A percentile compares a stretch with the other conserved stretches of the same genome.
Evolutionary conservation across 176 grass and related monocot species (phyloP).

Genomic region (Saccharum spontaneum): DNA sequence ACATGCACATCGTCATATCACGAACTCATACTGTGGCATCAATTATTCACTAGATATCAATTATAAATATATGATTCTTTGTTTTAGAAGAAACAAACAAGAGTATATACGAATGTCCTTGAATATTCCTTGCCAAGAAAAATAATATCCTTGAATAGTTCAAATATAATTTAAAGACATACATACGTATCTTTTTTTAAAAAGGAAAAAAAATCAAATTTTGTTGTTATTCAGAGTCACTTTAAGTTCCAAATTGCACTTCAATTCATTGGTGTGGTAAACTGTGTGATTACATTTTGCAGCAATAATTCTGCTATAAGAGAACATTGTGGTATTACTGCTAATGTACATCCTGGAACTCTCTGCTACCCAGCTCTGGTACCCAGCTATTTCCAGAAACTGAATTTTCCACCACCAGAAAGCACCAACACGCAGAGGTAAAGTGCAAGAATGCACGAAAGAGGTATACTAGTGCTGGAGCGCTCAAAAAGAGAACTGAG

Average conservation of each 20-base stretch:
- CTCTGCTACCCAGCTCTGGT: not conserved
- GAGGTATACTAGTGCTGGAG: not conserved
- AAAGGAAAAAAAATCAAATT: not conserved
- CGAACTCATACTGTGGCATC: not conserved
- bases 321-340: not conserved
- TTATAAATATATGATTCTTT: not conserved
- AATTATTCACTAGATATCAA: not conserved
- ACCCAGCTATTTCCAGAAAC: not conserved
- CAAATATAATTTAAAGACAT: not conserved
- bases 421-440: conserved; percentile 9
- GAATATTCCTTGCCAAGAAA: not conserved
- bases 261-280: not conserved
- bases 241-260: not conserved
- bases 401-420: conserved; percentile 16
- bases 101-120: not conserved
- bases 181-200: not conserved
- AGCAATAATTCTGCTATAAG: not conserved
- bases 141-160: not conserved
- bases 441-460: conserved; percentile 22
- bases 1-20: not conserved
- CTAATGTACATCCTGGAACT: not conserved
- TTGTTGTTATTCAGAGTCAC: not conserved
- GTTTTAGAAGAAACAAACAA: not conserved
- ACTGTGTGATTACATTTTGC: not conserved
- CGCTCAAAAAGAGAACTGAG: conserved; percentile 5